Evolutionary conservation across 441 rosid genomes (phyloP).

Genomic region (Syzygium syzygioides): DNA sequence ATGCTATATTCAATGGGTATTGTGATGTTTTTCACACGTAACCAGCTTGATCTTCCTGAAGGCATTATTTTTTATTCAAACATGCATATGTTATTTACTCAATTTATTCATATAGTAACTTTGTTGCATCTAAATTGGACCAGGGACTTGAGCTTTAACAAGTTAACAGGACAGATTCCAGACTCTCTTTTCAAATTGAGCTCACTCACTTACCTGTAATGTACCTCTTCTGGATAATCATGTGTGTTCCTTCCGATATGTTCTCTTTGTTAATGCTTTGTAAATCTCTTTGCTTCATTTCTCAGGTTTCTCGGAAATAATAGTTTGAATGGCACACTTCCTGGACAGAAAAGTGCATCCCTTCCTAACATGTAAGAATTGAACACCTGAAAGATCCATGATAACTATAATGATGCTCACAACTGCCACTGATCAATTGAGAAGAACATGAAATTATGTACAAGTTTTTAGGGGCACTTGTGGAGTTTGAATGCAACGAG

Average conservation of each 20-base stretch:
- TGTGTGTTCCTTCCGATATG: background rate
- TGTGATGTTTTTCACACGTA: background rate
- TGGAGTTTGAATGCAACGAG: background rate
- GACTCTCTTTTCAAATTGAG: slow-evolving; percentile 39
- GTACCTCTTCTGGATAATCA: background rate
- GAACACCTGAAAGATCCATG: background rate
- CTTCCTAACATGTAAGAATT: slow-evolving; percentile 62
- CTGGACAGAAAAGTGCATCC: slow-evolving; percentile 34
- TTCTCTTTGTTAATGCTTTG: background rate
- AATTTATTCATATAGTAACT: background rate
- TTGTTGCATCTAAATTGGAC: background rate
- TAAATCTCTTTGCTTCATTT: background rate
- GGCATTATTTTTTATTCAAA: background rate
- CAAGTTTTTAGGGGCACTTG: background rate
- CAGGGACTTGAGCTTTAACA: slow-evolving; percentile 74
- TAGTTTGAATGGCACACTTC: slow-evolving; percentile 46
- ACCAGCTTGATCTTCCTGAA: background rate
- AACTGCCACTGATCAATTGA: background rate
- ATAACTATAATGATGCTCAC: background rate
- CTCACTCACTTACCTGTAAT: slow-evolving; percentile 39
- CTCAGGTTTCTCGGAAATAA: slow-evolving; percentile 66
- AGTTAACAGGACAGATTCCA: slow-evolving; percentile 38
- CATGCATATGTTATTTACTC: background rate
- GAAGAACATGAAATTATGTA: background rate
- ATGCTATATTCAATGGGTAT: fast-evolving